phyloP scores from a whole-genome alignment of 2,329 filamentous ascomycete species.

The Penicillium sclerotigenum region DNA sequence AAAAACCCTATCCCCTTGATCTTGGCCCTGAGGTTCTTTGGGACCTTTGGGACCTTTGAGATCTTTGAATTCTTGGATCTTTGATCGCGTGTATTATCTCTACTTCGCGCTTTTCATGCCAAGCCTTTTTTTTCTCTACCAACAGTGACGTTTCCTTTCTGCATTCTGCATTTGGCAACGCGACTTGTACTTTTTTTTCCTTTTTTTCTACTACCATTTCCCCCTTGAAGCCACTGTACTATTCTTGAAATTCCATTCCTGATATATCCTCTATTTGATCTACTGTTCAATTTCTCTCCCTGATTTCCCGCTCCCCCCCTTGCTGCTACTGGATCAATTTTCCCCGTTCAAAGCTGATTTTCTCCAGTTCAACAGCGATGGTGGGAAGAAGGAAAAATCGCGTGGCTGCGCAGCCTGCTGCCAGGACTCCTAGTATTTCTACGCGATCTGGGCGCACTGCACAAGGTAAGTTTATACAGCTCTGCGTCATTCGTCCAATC shows the following conservation, averaged over 20 bases:
- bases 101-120: slow-evolving; percentile 3
- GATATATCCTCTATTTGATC: not conserved
- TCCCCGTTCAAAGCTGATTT: slow-evolving; percentile 5
- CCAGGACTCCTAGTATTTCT: slow-evolving; percentile 19
- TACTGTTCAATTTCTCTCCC: not conserved
- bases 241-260: not conserved
- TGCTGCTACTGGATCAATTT: not conserved
- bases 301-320: not conserved
- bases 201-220: not conserved
- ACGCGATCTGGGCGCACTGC: slow-evolving; percentile 20
- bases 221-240: not conserved
- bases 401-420: slow-evolving; percentile 24
- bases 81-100: not conserved
- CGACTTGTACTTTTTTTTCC: not conserved
- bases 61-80: not conserved
- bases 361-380: slow-evolving; percentile 29
- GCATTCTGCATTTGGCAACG: not conserved
- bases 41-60: not conserved
- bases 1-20: slow-evolving; percentile 1
- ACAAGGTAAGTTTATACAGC: slow-evolving; percentile 21
- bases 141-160: slow-evolving; percentile 4
- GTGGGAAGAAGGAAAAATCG: slow-evolving; percentile 37
- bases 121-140: slow-evolving; percentile 3
- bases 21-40: not conserved
- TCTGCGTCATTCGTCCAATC: not conserved